Evolutionary conservation across 2,329 filamentous ascomycete genomes (phyloP), one percentile per base, ranked within the genome.

Genomic region (Teratosphaeria nubilosa): DNA sequence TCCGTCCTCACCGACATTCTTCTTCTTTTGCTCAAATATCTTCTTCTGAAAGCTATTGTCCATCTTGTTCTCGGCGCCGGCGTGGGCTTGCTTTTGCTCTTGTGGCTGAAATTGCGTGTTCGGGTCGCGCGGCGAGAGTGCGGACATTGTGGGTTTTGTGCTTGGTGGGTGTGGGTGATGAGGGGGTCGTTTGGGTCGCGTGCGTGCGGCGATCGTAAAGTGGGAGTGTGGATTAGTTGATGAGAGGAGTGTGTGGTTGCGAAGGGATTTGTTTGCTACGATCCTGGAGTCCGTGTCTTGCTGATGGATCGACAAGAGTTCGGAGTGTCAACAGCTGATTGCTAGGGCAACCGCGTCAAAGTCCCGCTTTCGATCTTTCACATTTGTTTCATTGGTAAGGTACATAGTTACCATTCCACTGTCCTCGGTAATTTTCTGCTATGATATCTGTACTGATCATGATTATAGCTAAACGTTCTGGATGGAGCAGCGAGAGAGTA

Each of bases 1-100:
- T 54, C 48, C 56, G 22, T 57, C n/a, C 51, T 24, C 41, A 13
- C 51, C 27, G 27, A 7, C 27, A 30, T 30, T 13, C 1, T 53
- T 20, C n/a, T 57, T 50, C 56, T 53, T 57, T 30, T 57, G 50
- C 27, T 57, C 51, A 4, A 57, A 48, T 5, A 57, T 2, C 6
- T 54, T 27, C 51, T 57, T 53, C 9, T 54, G 31, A 7, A 48
- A 30, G 24, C 10, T 30, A 4, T 4, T 30, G 24, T 48, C 51
- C 14, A 9, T 14, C 51, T 54, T 31, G 31, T 53, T 54, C 51
- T 57, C 56, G n/a, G 31, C 25, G 20, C 56, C 56, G 25, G 30
- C 25, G 9, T 32, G 20, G 32, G 13, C 34, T 24, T 24, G 45
- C 56, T 53, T 37, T n/a, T 57, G 51, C 14, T n/a, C 20, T 10